phyloP scores from a whole-genome alignment of 352 stramenopile species.

The Globisporangium carolinianum region DNA sequence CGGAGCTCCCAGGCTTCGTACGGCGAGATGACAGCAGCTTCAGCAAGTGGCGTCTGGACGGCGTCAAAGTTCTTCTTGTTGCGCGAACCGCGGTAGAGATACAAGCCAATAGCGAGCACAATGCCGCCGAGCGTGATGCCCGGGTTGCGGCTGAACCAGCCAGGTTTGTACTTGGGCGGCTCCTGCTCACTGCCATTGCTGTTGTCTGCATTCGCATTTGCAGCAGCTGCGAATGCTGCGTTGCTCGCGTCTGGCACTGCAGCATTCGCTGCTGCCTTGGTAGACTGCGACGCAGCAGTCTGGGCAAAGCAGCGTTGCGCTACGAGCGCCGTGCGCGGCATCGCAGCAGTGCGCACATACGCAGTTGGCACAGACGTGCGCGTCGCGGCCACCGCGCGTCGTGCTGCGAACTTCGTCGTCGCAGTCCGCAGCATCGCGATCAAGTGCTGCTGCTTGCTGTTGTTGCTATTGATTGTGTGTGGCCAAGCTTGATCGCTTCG shows the following conservation, averaged over 20 bases:
- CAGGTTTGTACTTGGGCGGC: slow-evolving; percentile 72
- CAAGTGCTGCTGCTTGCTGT: background rate
- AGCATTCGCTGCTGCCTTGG: background rate
- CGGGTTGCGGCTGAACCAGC: slow-evolving; percentile 82
- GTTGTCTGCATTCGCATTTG: background rate
- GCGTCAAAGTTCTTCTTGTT: slow-evolving; percentile 80
- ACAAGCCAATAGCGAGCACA: slow-evolving; percentile 54
- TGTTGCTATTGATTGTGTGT: background rate
- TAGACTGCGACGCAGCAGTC: background rate
- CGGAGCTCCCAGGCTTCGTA: slow-evolving; percentile 84
- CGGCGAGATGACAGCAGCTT: slow-evolving; percentile 68
- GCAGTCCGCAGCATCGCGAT: background rate
- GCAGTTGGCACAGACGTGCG: background rate
- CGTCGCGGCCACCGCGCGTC: background rate
- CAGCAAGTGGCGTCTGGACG: slow-evolving; percentile 63
- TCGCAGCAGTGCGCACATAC: background rate
- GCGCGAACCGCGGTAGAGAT: slow-evolving; percentile 64
- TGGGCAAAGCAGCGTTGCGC: slow-evolving; percentile 10
- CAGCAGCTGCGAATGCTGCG: background rate
- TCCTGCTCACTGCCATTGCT: slow-evolving; percentile 15
- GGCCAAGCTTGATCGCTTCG: no score
- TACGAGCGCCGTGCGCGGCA: background rate
- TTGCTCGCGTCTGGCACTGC: background rate
- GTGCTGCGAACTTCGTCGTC: background rate
- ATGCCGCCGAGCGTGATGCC: slow-evolving; percentile 70